Base-by-base conservation (phyloP, 768 basidiomycete genomes). In the Lactarius pseudohatsudake region DNA sequence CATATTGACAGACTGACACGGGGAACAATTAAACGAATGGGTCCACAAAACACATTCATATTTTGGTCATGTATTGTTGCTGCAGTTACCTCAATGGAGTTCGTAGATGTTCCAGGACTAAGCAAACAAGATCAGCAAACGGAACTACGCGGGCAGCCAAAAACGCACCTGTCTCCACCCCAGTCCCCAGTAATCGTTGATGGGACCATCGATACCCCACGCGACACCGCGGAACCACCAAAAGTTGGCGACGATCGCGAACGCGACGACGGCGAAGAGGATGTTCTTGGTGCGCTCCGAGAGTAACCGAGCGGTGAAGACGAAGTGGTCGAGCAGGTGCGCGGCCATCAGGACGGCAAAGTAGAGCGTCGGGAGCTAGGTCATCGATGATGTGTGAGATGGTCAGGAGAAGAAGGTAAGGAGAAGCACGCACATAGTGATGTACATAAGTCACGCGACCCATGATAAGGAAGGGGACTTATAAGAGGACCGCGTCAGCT, bases 391-490 rank as follows among this genome's bases (percentile, higher is more conserved):
- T 34, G 43, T 57, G 38, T 32, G 32, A n/a, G 22, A 64, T 20
- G 53, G 57, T 59, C 36, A 15, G 50, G 36, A 22, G 18, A 50
- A 15, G 32, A 11, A 20, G 8, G n/a, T 9, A 15, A 32, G 56
- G 18, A 4, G 30, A 8, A 5, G 15, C 32, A 84, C 91, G 70
- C 71, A 96, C 93, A 75, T 96, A 98, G 81, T 97, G 95, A 76
- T 98, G 96, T 32, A 98, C 79, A 72, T 98, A 98, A 36, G 95
- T 97, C 4, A 95, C 92, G 66, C 95, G 92, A 26, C 93, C 96
- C 97, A 99, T 99, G 79, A 98, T 88, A 70, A 98, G 79, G 88
- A 98, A 99, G 1, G 96, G 96, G 28, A 90, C 96, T 97, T 71
- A 59, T 15, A 55, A 55, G 53, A 16, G 36, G 30, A 59, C 40